Evolutionary conservation across 2,329 filamentous ascomycete species (phyloP).

Genomic region (Apiospora pterosperma): DNA sequence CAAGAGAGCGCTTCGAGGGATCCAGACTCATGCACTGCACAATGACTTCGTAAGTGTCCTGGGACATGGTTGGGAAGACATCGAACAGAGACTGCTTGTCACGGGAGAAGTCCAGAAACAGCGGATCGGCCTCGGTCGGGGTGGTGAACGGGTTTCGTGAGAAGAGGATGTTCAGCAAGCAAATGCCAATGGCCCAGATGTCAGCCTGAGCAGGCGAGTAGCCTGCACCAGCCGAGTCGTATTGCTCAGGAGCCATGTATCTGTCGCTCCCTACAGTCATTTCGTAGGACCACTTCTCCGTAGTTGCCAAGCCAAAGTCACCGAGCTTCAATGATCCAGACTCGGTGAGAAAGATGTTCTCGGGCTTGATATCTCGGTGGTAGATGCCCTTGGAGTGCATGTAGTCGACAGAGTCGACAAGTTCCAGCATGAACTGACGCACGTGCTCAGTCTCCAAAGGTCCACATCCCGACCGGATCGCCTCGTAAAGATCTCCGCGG

Average conservation of each 20-base stretch:
- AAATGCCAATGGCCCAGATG: constrained; percentile 96
- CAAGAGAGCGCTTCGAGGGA: constrained; percentile 80
- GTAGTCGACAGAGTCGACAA: constrained; percentile 84
- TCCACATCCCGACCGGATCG: constrained; percentile 83
- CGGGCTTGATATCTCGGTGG: constrained; percentile 98
- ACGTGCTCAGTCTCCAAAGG: constrained; percentile 95
- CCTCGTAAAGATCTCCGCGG: constrained; percentile 95
- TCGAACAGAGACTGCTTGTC: constrained; percentile 97
- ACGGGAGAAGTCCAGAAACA: constrained; percentile 89
- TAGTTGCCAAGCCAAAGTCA: constrained; percentile 91
- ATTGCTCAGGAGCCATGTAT: constrained; percentile 99
- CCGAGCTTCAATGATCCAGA: constrained; percentile 91
- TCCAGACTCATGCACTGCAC: constrained; percentile 88
- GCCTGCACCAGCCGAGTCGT: constrained; percentile 79
- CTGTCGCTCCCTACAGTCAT: constrained; percentile 94
- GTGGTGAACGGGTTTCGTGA: constrained; percentile 94
- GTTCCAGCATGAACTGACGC: constrained; percentile 92
- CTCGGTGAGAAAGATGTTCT: constrained; percentile 94
- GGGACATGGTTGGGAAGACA: constrained; percentile 97
- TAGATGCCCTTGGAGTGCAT: constrained; percentile 90
- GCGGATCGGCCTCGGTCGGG: constrained; percentile 82
- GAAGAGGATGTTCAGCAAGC: constrained; percentile 93
- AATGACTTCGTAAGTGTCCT: constrained; percentile 95
- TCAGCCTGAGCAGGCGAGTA: constrained; percentile 94
- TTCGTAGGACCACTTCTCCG: constrained; percentile 86